These are phyloP conservation scores for Vaccinium myrtillus DNA, from an alignment of 148 eudicot species.

Conservation along the genomic window DNA sequence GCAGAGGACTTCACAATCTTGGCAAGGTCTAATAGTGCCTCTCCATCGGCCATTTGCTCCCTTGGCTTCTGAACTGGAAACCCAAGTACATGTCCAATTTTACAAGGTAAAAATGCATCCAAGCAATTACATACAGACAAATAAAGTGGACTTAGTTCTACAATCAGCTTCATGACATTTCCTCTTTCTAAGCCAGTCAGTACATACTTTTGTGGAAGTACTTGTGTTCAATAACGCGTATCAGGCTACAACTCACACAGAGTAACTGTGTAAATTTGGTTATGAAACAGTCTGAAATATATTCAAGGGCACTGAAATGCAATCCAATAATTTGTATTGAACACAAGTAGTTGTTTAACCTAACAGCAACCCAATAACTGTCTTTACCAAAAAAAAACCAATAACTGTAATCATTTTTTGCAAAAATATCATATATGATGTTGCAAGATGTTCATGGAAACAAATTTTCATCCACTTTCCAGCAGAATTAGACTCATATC, in stretches of 20 bases:
- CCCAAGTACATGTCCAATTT: neutral
- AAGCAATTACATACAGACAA: neutral
- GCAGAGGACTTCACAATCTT: constrained; percentile 37
- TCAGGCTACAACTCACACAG: neutral
- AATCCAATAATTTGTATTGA: neutral
- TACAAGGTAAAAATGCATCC: neutral
- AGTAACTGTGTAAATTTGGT: neutral
- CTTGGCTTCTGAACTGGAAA: constrained; percentile 51
- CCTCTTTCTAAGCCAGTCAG: no score
- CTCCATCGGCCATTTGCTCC: constrained; percentile 72
- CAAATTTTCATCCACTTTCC: neutral
- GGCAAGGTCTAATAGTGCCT: constrained; percentile 49
- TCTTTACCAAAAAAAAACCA: no score
- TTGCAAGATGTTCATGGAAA: neutral
- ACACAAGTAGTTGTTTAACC: neutral
- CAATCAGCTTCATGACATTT: neutral
- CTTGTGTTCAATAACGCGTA: no score
- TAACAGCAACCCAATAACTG: neutral
- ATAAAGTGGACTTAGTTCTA: neutral
- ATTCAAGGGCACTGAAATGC: neutral
- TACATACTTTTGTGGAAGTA: neutral
- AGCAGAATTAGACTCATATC: neutral
- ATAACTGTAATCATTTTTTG: neutral
- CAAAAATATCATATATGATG: neutral
- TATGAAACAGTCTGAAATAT: neutral